Evolutionary conservation across 768 basidiomycete genomes (phyloP), one percentile per base, ranked within the genome.

Genomic region (Russula emetica): DNA sequence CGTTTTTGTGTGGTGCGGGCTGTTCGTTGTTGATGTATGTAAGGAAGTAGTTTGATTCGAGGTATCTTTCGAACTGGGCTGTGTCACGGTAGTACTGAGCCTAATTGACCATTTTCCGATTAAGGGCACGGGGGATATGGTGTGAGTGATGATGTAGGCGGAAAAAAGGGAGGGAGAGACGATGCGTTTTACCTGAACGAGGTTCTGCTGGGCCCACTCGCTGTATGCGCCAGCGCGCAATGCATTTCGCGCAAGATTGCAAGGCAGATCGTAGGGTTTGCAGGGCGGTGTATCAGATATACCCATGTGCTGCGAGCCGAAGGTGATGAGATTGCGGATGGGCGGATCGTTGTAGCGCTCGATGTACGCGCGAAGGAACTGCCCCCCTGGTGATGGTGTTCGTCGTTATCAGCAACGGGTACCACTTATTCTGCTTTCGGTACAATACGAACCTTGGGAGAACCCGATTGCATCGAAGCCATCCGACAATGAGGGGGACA

Each of bases 391-490:
- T n/a, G 34, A 20, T 32, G 28, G 30, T 2, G 10, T 42, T 42
- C 5, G 18, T 42, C 18, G 13, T 30, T 2, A 20, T 50, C 61
- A 57, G 47, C 9, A 60, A 34, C 22, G 8, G 8, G 6, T 38
- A 13, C n/a, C 9, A 14, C 11, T 30, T 26, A 13, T 44, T 26
- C 24, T 20, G 18, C 38, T 44, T 51, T 26, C 26, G 24, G 45
- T 10, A 24, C 5, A 16, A 42, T n/a, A 58, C 71, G 22, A 58
- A 74, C 87, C 92, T 81, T 94, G 92, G 1, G 92, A 94, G 74
- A 94, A 87, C 1, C 92, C 92, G 56, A 94, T 85, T 18, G 88
- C 92, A 71, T 93, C 91, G 68, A 94, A 94, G 3, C 92, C 92
- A 32, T 70, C 70, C 54, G 77, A 65, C 16, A 94, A 80, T 69